Base-by-base conservation (phyloP, 176 grass and related monocot genomes). In the Rhynchospora breviuscula region DNA sequence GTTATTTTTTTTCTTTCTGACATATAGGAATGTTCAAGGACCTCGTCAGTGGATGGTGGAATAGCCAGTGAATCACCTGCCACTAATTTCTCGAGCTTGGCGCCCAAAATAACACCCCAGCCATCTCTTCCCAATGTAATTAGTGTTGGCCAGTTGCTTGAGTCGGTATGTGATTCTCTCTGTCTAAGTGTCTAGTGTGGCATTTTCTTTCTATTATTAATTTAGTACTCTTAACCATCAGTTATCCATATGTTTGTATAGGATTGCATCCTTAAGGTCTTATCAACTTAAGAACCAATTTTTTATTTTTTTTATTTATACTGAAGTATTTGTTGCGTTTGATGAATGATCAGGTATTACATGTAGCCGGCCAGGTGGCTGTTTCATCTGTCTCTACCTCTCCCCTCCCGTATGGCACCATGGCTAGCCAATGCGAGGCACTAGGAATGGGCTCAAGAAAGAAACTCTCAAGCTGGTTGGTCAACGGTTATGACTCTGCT, bases 351-450 rank as follows among this genome's bases (percentile, higher is more conserved):
- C 86, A 99, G 96, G 96, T 91, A 12, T 88, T 99, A 80, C 93
- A 99, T 83, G 96, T 99, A 67, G 96, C 96, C 49, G 96, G 96
- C 48, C 96, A 95, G 81, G 93, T 99, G 71, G 93, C 91, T 33
- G 96, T 91, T 70, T 81, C 96, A 87, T 99, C 93, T 53, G 91
- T 99, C 61, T 99, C 93, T 8, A 95, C 93, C 8, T 99, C 96
- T 40, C 96, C 96, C 1, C 91, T 99, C 54, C 96, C 96, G 0
- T 99, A 99, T n/a, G 93, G 65, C 19, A 89, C 89, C 63, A 95
- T 99, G 96, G 90, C 96, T 54, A 90, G 91, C 77, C 96, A 99
- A 86, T 99, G 96, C 3, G 96, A 99, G 86, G 91, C 96, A 51
- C 88, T 99, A 18, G 93, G 93, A 67, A 89, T 82, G 66, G 96